Conservation (phyloP, 495 filamentous ascomycete species). For the Aspergillus kassunensis region DNA sequence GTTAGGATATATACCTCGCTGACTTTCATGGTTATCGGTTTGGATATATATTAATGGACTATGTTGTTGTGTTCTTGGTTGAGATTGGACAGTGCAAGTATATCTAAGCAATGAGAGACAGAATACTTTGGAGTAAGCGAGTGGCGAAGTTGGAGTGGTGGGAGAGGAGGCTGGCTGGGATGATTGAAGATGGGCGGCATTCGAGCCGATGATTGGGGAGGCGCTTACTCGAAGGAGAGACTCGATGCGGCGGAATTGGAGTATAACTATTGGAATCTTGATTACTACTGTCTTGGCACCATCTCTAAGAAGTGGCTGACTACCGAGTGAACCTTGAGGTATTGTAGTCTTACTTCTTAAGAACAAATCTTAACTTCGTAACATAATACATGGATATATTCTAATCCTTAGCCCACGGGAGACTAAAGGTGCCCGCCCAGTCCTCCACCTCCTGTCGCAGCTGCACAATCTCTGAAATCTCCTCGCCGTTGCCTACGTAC, state of each 20-base stretch:
- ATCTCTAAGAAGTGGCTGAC: too few relatives aligned
- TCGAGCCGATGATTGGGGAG: background rate
- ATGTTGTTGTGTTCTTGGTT: too few relatives aligned
- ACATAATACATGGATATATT: conserved; percentile 18
- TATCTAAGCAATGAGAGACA: background rate
- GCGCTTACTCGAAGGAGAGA: conserved; percentile 3
- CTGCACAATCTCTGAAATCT: conserved; percentile 78
- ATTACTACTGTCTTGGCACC: too few relatives aligned
- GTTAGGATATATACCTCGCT: conserved; percentile 39
- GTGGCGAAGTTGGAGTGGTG: too few relatives aligned
- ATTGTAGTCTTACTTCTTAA: too few relatives aligned
- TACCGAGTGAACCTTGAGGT: too few relatives aligned
- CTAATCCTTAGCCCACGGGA: conserved; percentile 69
- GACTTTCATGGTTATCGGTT: conserved; percentile 23
- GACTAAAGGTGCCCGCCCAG: conserved; percentile 88
- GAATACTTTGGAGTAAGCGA: background rate
- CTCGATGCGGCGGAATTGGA: background rate
- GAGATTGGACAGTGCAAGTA: background rate
- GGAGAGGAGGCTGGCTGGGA: background rate
- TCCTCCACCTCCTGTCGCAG: conserved; percentile 87
- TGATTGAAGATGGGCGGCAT: background rate
- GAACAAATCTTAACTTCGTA: conserved; percentile 6
- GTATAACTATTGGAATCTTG: too few relatives aligned
- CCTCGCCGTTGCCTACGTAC: conserved; percentile 76
- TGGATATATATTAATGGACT: too few relatives aligned